Conservation (phyloP, 257 asterid species). For the Mentha longifolia region DNA sequence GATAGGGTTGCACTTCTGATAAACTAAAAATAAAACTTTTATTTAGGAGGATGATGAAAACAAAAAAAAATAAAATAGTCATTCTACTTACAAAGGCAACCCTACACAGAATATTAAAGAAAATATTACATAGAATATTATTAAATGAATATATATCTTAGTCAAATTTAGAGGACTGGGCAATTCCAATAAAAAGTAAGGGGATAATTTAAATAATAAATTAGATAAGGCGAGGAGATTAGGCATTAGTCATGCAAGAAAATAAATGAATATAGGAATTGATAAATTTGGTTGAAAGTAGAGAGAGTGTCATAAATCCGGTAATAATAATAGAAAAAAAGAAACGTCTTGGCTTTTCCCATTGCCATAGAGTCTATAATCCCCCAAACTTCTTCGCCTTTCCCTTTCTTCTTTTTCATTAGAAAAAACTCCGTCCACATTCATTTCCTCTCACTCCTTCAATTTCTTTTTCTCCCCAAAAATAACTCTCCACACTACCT, state of each 20-base stretch:
- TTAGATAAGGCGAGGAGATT: neutral
- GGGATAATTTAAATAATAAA: neutral
- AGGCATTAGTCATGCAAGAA: conserved; percentile 10
- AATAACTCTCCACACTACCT: conserved; percentile 23
- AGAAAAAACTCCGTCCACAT: conserved; percentile 13
- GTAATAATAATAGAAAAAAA: conserved; percentile 8
- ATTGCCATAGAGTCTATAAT: conserved; percentile 18
- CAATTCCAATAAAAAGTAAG: neutral
- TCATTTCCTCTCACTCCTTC: conserved; percentile 19
- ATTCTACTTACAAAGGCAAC: too few relatives aligned
- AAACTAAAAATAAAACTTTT: too few relatives aligned
- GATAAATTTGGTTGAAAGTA: neutral
- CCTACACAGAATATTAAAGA: too few relatives aligned
- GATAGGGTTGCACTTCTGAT: too few relatives aligned
- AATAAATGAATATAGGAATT: neutral
- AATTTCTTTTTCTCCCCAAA: conserved; percentile 18
- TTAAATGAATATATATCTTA: too few relatives aligned
- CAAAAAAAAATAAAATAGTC: too few relatives aligned
- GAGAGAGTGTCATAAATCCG: neutral
- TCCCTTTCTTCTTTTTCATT: conserved; percentile 23
- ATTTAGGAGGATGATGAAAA: too few relatives aligned
- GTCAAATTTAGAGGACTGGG: neutral
- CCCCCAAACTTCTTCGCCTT: conserved; percentile 23
- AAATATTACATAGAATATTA: too few relatives aligned
- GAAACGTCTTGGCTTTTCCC: conserved; percentile 31